phyloP scores from a whole-genome alignment of 1,139 yeast species.

The Geotrichum cucujoidarum region DNA sequence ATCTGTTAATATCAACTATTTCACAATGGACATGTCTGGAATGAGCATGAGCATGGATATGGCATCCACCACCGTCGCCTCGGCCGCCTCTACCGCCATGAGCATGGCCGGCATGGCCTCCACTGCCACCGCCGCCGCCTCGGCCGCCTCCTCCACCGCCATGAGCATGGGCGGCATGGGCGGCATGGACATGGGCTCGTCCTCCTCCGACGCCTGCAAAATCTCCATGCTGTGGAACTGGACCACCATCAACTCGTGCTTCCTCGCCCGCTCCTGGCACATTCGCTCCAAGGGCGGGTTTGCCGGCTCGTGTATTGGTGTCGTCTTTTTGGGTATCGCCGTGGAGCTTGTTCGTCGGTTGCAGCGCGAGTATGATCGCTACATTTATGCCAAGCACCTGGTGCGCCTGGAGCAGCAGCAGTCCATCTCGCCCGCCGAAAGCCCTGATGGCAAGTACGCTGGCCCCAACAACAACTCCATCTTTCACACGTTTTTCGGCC shows the following conservation, averaged over 20 bases:
- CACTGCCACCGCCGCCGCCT: conserved; percentile 9
- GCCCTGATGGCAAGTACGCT: neutral
- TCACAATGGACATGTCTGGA: too few species aligned
- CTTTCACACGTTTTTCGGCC: neutral
- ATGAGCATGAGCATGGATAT: conserved; percentile 14
- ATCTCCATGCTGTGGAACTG: conserved; percentile 52
- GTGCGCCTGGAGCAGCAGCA: neutral
- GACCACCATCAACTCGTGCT: conserved; percentile 59
- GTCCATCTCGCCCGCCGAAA: neutral
- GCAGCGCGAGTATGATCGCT: conserved; percentile 51
- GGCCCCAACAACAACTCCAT: neutral
- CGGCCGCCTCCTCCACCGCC: conserved; percentile 18
- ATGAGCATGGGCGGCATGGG: conserved; percentile 27
- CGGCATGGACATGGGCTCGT: conserved; percentile 17
- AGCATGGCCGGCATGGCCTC: conserved; percentile 17
- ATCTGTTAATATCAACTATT: too few species aligned
- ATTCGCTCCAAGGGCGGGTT: conserved; percentile 54
- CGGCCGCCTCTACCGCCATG: conserved; percentile 13
- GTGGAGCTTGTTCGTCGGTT: conserved; percentile 56
- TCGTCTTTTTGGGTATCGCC: conserved; percentile 51
- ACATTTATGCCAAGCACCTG: conserved; percentile 32
- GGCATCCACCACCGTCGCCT: conserved; percentile 7
- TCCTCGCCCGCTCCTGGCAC: conserved; percentile 62
- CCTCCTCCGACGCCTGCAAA: conserved; percentile 25
- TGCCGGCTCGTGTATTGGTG: conserved; percentile 69